These are phyloP conservation scores for Elongisporangium anandrum DNA, from an alignment of 352 stramenopile genomes.

Conservation along the genomic window DNA sequence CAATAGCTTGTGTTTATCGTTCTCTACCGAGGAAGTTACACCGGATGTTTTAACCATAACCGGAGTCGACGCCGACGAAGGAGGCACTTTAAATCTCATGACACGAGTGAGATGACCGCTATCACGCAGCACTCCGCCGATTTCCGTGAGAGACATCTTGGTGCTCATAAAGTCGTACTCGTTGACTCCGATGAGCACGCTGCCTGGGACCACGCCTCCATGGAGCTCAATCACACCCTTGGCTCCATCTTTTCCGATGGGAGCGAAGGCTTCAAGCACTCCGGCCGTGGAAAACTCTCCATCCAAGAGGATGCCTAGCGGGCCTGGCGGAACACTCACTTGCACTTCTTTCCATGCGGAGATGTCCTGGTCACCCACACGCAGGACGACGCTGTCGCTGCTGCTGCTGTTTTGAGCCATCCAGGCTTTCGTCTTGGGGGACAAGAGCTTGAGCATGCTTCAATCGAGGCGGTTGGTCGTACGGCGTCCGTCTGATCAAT, in stretches of 20 bases:
- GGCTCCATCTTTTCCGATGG: conserved; percentile 14
- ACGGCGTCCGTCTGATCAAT: neutral
- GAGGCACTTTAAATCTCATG: conserved; percentile 40
- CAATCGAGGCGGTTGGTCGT: neutral
- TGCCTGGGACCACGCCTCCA: conserved; percentile 32
- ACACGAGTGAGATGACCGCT: conserved; percentile 30
- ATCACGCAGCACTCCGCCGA: conserved; percentile 46
- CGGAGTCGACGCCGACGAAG: neutral
- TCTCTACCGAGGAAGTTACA: conserved; percentile 1
- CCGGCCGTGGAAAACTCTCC: conserved; percentile 22
- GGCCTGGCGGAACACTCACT: conserved; percentile 41
- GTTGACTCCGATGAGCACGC: conserved; percentile 61
- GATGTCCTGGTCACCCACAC: neutral
- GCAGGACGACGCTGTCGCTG: neutral
- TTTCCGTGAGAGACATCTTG: conserved; percentile 33
- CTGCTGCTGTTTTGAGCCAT: neutral
- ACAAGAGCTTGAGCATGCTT: neutral
- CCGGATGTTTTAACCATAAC: conserved; percentile 1
- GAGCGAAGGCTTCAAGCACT: conserved; percentile 55
- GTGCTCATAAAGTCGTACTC: conserved; percentile 36
- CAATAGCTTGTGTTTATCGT: conserved; percentile 14
- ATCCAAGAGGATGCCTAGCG: conserved; percentile 65
- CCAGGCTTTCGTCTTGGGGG: neutral
- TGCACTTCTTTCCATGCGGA: conserved; percentile 27
- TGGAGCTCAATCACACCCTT: conserved; percentile 46